Evolutionary conservation across 768 basidiomycete genomes (phyloP), one percentile per base, ranked within the genome.

Genomic region (Lentinula aciculospora): DNA sequence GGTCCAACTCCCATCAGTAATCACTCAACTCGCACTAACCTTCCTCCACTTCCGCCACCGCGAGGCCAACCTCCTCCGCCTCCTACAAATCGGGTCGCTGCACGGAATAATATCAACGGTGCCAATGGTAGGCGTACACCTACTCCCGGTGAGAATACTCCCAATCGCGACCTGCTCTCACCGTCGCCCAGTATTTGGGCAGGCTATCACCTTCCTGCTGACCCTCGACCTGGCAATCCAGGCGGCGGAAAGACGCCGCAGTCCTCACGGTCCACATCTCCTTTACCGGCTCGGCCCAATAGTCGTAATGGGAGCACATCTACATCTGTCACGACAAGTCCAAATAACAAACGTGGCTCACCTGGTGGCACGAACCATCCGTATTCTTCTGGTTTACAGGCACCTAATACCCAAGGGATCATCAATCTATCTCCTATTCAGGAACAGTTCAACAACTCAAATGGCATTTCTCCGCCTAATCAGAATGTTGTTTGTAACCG

Each of bases 391-490:
- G 68, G 71, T 47, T 64, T 76, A 15, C 72, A 76, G 49, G 67
- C 72, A 5, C 69, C 74, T 2, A 44, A 68, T 21, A 57, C 60
- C 42, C 58, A 65, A 29, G 69, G 64, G 53, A 64, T 69, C 1
- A 68, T 73, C 4, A 80, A 77, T 31, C 78, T 92, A 47, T 91
- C 90, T 1, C 90, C 89, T 0, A 89, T 92, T 55, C 77, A 83
- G 25, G 89, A 92, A 67, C 71, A 80, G 1, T 89, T 85, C 66
- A 69, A 69, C 48, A 64, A 70, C 10, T 67, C 72, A 42, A 72
- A 74, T 23, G 68, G 68, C 48, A 77, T 83, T 2, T 77, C 84
- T 6, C 83, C 81, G 0, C 81, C 81, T 25, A 76, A 69, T 25
- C 63, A 65, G 54, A 68, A 80, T 0, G 86, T 83, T 64, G 70